Conservation (phyloP, 2,329 filamentous ascomycete genomes). For the Ophiocordyceps camponoti-saundersi region DNA sequence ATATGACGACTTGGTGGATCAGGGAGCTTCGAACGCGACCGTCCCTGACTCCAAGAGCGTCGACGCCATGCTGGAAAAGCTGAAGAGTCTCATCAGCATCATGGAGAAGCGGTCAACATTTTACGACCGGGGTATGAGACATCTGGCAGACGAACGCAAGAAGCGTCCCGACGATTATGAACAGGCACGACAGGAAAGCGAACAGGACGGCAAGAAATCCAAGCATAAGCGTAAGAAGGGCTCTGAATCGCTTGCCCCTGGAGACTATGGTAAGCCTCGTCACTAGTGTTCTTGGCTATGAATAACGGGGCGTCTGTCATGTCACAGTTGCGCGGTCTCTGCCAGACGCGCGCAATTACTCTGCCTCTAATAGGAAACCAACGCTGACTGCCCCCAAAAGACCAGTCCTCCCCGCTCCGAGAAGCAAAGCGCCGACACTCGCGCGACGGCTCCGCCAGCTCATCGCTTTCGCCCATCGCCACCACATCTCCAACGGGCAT, state of each 20-base stretch:
- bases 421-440: conserved; percentile 36
- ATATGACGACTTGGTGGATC: conserved; percentile 55
- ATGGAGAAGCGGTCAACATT: conserved; percentile 50
- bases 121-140: conserved; percentile 58
- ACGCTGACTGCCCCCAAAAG: conserved; percentile 12
- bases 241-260: conserved; percentile 37
- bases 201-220: conserved; percentile 34
- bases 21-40: conserved; percentile 34
- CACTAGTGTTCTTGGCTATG: conserved; percentile 3
- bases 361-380: not conserved
- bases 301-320: not conserved
- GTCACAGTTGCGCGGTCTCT: not conserved
- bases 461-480: conserved; percentile 40
- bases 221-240: conserved; percentile 74
- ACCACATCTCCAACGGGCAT: conserved; percentile 34
- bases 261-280: conserved; percentile 25
- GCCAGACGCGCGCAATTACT: not conserved
- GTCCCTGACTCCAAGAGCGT: conserved; percentile 48
- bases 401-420: conserved; percentile 35
- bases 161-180: conserved; percentile 38
- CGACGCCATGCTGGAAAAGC: conserved; percentile 44
- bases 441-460: conserved; percentile 39
- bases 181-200: conserved; percentile 26
- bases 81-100: conserved; percentile 47
- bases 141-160: conserved; percentile 49